These are phyloP conservation scores for Coelomomyces lativittatus DNA, from an alignment of 371 early-diverging fungal species.

Conservation along the genomic window DNA sequence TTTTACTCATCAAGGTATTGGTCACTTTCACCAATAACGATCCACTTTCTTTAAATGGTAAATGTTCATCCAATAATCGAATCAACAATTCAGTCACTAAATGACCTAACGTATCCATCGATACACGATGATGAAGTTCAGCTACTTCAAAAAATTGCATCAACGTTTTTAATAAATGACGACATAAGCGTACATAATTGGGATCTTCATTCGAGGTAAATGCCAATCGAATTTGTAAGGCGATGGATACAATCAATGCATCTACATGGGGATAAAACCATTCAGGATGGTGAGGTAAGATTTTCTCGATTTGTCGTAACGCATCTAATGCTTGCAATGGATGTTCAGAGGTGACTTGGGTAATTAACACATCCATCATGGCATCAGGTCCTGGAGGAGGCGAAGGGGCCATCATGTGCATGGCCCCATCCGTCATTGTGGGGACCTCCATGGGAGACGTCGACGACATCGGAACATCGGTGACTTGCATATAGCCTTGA, in stretches of 20 bases:
- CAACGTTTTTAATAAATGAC: constrained; percentile 55
- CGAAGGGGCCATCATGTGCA: too few species aligned
- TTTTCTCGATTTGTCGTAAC: constrained; percentile 54
- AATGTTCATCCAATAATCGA: constrained; percentile 54
- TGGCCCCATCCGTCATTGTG: too few species aligned
- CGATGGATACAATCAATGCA: constrained; percentile 50
- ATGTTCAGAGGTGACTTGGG: constrained; percentile 57
- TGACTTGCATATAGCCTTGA: too few species aligned
- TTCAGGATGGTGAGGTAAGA: constrained; percentile 31
- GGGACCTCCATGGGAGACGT: too few species aligned
- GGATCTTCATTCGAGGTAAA: constrained; percentile 33
- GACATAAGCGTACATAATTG: constrained; percentile 30
- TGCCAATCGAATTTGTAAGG: constrained; percentile 57
- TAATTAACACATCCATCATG: constrained; percentile 47
- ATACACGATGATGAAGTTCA: constrained; percentile 40
- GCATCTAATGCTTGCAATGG: constrained; percentile 53
- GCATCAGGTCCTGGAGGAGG: too few species aligned
- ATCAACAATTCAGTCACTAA: constrained; percentile 55
- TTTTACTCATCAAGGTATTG: constrained; percentile 69
- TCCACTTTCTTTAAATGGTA: constrained; percentile 43
- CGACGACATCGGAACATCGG: too few species aligned
- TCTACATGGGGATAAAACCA: constrained; percentile 43
- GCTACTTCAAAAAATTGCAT: constrained; percentile 53
- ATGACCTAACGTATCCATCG: constrained; percentile 40
- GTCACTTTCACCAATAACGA: constrained; percentile 52